phyloP scores from a whole-genome alignment of 2,329 filamentous ascomycete genomes.

The Talaromyces piceae region DNA sequence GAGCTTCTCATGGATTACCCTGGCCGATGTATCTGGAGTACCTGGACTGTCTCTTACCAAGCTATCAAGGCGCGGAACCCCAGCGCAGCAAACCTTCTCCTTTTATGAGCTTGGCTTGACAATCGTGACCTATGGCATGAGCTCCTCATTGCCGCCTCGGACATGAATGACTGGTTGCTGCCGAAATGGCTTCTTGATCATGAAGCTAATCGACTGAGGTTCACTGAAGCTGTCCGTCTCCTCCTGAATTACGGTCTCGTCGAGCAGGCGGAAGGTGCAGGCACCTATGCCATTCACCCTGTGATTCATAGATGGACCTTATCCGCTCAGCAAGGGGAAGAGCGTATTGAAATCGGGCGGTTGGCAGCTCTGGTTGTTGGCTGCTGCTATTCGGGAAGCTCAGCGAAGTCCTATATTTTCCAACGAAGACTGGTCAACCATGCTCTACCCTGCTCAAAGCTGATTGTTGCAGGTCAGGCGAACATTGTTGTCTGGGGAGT shows the following conservation, averaged over 20 bases:
- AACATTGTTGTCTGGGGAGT: not conserved
- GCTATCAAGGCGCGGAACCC: not conserved
- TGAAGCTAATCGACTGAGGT: constrained; percentile 1
- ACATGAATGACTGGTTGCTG: not conserved
- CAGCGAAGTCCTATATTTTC: not conserved
- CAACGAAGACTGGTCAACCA: constrained; percentile 1
- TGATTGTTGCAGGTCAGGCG: not conserved
- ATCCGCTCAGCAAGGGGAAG: constrained; percentile 2
- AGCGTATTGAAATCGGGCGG: constrained; percentile 1
- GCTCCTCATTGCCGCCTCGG: constrained; percentile 6
- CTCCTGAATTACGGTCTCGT: constrained; percentile 7
- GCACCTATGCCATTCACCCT: not conserved
- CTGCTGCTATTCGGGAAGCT: not conserved
- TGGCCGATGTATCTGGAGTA: not conserved
- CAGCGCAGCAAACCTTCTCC: constrained; percentile 1
- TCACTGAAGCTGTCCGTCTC: constrained; percentile 3
- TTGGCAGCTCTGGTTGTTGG: constrained; percentile 4
- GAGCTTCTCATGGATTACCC: not conserved
- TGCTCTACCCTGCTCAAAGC: not conserved
- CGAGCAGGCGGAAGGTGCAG: not conserved
- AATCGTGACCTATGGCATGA: too few relatives aligned
- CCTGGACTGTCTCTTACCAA: constrained; percentile 6
- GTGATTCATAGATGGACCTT: constrained; percentile 6
- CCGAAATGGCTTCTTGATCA: not conserved
- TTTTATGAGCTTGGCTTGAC: constrained; percentile 1